Conservation (phyloP, 192 early-diverging fungal species). For the Backusella macrospora region DNA sequence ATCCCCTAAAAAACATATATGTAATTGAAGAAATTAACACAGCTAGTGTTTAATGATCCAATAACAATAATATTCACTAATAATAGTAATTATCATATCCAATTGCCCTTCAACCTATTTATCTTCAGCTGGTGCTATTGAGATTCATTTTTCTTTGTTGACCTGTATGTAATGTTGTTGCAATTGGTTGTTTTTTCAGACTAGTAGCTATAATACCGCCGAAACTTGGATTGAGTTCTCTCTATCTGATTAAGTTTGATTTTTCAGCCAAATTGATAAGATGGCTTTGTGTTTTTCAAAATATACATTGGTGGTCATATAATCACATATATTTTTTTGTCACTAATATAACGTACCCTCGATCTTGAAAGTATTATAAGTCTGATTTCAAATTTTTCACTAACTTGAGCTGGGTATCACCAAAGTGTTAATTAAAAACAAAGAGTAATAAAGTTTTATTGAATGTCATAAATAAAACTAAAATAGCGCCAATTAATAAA, state of each 20-base stretch:
- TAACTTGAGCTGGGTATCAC: not conserved
- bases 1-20: too few species aligned
- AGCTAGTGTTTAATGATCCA: too few species aligned
- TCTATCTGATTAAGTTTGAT: not conserved
- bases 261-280: not conserved
- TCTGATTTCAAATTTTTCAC: not conserved
- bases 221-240: not conserved
- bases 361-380: not conserved
- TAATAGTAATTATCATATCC: too few species aligned
- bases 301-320: not conserved
- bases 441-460: not conserved
- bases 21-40: too few species aligned
- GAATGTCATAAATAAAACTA: too few species aligned
- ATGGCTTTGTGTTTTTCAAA: not conserved
- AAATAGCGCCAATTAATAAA: too few species aligned
- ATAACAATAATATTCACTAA: too few species aligned
- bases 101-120: too few species aligned
- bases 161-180: not conserved
- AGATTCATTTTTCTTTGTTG: not conserved
- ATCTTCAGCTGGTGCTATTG: too few species aligned
- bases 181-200: not conserved
- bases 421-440: not conserved
- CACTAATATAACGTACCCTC: not conserved
- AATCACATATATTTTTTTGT: not conserved
- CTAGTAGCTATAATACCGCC: not conserved